Evolutionary conservation across 2,329 filamentous ascomycete genomes (phyloP).

Genomic region (Diplodia intermedia): DNA sequence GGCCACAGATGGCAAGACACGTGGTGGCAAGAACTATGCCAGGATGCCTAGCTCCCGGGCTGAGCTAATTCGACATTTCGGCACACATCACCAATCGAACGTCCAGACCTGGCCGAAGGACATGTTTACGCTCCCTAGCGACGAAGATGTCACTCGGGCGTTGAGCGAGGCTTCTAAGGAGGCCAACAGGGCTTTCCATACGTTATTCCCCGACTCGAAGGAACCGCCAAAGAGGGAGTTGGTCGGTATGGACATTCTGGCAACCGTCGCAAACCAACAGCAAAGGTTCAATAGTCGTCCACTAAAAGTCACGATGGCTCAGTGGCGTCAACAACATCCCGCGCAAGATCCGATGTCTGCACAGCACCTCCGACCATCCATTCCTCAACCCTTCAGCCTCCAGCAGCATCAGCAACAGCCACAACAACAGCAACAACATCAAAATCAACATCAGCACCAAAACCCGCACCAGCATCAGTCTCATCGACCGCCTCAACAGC

Average conservation of each 20-base stretch:
- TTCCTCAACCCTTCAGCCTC: conserved; percentile 22
- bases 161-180: conserved; percentile 7
- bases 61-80: conserved; percentile 31
- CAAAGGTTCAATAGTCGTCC: conserved; percentile 25
- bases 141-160: conserved; percentile 22
- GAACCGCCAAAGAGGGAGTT: conserved; percentile 29
- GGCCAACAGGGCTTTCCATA: conserved; percentile 25
- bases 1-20: conserved; percentile 21
- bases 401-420: conserved; percentile 10
- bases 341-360: conserved; percentile 20
- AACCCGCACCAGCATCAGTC: not conserved
- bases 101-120: conserved; percentile 30
- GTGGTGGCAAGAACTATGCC: conserved; percentile 32
- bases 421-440: not conserved
- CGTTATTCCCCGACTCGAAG: conserved; percentile 25
- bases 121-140: conserved; percentile 31
- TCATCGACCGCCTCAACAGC: not conserved
- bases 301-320: conserved; percentile 15
- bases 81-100: conserved; percentile 16
- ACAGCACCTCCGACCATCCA: conserved; percentile 15
- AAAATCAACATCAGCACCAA: not conserved
- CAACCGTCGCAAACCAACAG: conserved; percentile 28
- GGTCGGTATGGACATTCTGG: conserved; percentile 21
- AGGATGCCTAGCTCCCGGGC: conserved; percentile 28
- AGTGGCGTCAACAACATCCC: conserved; percentile 29